Conservation (phyloP, 1,139 yeast species). For the Pichia sp. region DNA sequence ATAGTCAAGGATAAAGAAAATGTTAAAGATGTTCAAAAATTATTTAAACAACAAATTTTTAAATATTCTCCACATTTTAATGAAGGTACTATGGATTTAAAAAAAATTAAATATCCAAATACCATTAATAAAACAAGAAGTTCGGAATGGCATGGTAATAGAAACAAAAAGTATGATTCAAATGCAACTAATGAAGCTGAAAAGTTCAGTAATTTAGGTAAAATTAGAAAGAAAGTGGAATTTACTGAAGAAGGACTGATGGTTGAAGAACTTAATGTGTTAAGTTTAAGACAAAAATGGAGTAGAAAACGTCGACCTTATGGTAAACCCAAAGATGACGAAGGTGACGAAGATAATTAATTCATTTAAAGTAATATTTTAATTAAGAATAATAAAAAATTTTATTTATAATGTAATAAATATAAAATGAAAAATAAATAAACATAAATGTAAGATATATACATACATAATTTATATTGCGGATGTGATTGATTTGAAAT, state of each 20-base stretch:
- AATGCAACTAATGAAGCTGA: background rate
- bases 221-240: conserved; percentile 22
- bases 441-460: background rate
- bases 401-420: background rate
- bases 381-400: background rate
- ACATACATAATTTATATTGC: background rate
- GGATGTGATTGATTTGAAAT: background rate
- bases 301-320: conserved; percentile 11
- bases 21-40: background rate
- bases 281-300: conserved; percentile 10
- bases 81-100: conserved; percentile 1
- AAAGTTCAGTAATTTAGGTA: conserved; percentile 21
- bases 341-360: background rate
- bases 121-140: background rate
- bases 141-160: background rate
- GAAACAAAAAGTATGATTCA: background rate
- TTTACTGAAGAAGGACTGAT: conserved; percentile 18
- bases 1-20: conserved; percentile 1
- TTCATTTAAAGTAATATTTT: background rate
- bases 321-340: background rate
- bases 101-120: conserved; percentile 3
- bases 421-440: conserved; percentile 1
- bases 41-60: conserved; percentile 4
- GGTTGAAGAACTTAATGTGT: conserved; percentile 19
- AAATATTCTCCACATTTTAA: conserved; percentile 10